Evolutionary conservation across 805 yeast genomes (phyloP).

Genomic region (Metschnikowia reukaufii): DNA sequence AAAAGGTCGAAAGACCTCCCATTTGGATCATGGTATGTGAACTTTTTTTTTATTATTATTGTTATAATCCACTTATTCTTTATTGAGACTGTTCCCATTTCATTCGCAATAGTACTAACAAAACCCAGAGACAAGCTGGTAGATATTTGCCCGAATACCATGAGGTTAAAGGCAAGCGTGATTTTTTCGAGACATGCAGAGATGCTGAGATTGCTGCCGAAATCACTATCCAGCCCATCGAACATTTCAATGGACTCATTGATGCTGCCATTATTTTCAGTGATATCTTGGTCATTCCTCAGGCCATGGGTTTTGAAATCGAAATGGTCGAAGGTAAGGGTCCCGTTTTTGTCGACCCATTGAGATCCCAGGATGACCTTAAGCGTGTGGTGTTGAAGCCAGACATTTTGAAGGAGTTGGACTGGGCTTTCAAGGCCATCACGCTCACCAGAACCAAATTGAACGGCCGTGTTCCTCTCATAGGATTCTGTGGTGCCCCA

Average conservation of each 20-base stretch:
- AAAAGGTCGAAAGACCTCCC: conserved; percentile 93
- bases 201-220: conserved; percentile 92
- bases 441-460: conserved; percentile 84
- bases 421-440: conserved; percentile 94
- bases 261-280: conserved; percentile 97
- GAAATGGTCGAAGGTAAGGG: conserved; percentile 94
- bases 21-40: conserved; percentile 84
- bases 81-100: too few relatives aligned
- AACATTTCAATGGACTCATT: conserved; percentile 80
- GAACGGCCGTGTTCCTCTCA: conserved; percentile 86
- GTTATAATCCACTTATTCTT: neutral
- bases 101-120: conserved; percentile 14
- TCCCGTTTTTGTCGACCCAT: conserved; percentile 87
- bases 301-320: conserved; percentile 96
- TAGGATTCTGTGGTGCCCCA: conserved; percentile 97
- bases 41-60: neutral
- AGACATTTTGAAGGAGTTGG: conserved; percentile 74
- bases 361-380: conserved; percentile 72
- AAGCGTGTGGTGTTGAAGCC: conserved; percentile 57
- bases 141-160: conserved; percentile 91
- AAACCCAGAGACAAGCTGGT: conserved; percentile 84
- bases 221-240: conserved; percentile 94
- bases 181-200: conserved; percentile 93
- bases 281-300: conserved; percentile 94
- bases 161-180: conserved; percentile 77